phyloP scores from a whole-genome alignment of 345 rosid genomes.

The Salix suchowensis region DNA sequence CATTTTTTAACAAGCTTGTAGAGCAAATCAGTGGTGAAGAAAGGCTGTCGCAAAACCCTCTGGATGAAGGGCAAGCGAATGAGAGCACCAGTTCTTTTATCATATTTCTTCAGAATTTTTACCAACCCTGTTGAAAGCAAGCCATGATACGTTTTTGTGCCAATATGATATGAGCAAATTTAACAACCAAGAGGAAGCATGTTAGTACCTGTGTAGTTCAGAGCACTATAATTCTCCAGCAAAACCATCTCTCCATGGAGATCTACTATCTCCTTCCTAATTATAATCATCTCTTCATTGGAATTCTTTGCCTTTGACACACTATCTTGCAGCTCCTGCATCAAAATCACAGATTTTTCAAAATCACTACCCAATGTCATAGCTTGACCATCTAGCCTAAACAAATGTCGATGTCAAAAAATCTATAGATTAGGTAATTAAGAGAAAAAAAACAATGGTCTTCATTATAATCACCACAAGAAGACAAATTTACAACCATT shows the following conservation, averaged over 20 bases:
- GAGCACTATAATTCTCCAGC: slow-evolving; percentile 91
- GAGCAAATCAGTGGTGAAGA: slow-evolving; percentile 83
- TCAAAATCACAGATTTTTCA: slow-evolving; percentile 5
- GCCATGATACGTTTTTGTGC: background rate
- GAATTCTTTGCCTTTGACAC: slow-evolving; percentile 55
- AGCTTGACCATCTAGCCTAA: background rate
- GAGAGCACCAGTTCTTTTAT: slow-evolving; percentile 88
- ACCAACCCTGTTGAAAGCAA: slow-evolving; percentile 55
- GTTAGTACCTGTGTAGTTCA: slow-evolving; percentile 76
- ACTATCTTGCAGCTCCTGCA: slow-evolving; percentile 75
- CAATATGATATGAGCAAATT: background rate
- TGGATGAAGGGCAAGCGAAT: slow-evolving; percentile 90
- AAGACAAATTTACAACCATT: background rate
- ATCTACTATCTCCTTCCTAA: slow-evolving; percentile 77
- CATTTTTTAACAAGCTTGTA: slow-evolving; percentile 79
- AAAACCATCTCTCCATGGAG: slow-evolving; percentile 97
- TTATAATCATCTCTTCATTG: slow-evolving; percentile 51
- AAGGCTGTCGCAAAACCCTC: slow-evolving; percentile 84
- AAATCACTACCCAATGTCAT: background rate
- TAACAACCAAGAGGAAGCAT: background rate
- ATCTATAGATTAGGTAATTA: background rate
- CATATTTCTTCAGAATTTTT: slow-evolving; percentile 90
- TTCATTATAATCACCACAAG: background rate
- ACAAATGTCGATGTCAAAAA: background rate
- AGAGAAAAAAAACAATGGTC: background rate